Evolutionary conservation across 805 yeast genomes (phyloP).

Genomic region (Teunomyces aglyptinius): DNA sequence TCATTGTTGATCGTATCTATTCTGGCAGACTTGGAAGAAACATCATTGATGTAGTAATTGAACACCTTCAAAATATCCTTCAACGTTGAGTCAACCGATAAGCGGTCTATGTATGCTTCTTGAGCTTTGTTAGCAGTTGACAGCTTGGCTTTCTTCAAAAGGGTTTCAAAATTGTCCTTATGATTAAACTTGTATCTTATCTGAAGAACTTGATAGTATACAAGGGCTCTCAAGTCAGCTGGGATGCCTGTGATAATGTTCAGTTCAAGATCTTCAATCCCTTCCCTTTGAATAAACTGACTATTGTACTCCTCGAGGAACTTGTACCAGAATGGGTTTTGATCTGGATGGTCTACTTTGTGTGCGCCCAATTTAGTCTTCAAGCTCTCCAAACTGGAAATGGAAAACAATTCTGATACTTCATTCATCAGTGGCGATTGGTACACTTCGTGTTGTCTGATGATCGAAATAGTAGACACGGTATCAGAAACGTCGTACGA

Average conservation of each 20-base stretch:
- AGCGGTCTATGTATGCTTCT: constrained; percentile 16
- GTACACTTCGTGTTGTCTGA: constrained; percentile 25
- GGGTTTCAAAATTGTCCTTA: constrained; percentile 27
- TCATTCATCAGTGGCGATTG: constrained; percentile 26
- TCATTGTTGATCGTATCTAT: constrained; percentile 12
- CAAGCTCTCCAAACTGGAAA: constrained; percentile 4
- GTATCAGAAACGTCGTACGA: constrained; percentile 16
- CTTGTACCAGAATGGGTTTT: constrained; percentile 17
- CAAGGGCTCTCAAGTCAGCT: constrained; percentile 23
- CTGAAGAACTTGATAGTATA: constrained; percentile 33
- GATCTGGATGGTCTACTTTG: constrained; percentile 2
- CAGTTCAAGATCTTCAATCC: constrained; percentile 17
- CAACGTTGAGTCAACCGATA: constrained; percentile 14
- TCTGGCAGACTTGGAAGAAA: constrained; percentile 12
- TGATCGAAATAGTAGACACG: constrained; percentile 20
- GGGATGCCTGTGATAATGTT: constrained; percentile 32
- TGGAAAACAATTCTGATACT: constrained; percentile 22
- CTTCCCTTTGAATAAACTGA: constrained; percentile 8
- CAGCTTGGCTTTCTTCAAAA: constrained; percentile 22
- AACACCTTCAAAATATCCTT: constrained; percentile 30
- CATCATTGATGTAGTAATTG: constrained; percentile 29
- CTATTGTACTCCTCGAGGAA: constrained; percentile 15
- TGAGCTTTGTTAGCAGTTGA: constrained; percentile 9
- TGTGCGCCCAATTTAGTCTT: constrained; percentile 2
- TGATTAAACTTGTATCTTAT: constrained; percentile 27